Evolutionary conservation across 371 early-diverging fungal genomes (phyloP).

Genomic region (Rhizopus microsporus): DNA sequence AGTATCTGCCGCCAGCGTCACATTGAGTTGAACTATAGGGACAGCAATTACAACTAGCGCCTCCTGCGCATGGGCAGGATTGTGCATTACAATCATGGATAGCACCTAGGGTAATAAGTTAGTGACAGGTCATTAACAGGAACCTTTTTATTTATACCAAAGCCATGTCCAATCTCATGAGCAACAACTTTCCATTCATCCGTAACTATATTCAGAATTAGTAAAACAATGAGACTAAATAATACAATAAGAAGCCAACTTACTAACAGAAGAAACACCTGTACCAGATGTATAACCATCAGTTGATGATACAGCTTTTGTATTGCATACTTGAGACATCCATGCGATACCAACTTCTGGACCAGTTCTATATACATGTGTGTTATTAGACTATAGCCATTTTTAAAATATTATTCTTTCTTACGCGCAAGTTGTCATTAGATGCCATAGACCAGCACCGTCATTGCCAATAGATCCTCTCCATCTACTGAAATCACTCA

Average conservation of each 20-base stretch:
- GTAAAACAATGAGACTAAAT: not conserved
- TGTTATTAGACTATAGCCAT: not conserved
- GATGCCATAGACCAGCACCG: constrained; percentile 93
- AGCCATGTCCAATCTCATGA: constrained; percentile 93
- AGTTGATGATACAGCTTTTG: constrained; percentile 24
- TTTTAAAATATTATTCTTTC: constrained; percentile 7
- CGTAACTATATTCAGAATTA: constrained; percentile 42
- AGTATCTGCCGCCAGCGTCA: constrained; percentile 78
- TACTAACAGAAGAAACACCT: constrained; percentile 81
- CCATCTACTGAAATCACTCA: constrained; percentile 92
- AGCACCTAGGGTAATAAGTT: constrained; percentile 39
- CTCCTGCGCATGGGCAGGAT: constrained; percentile 60
- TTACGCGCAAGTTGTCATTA: constrained; percentile 87
- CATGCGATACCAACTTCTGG: constrained; percentile 94
- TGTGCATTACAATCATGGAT: constrained; percentile 70
- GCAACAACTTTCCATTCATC: constrained; percentile 96
- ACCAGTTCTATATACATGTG: constrained; percentile 57
- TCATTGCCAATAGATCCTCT: constrained; percentile 68
- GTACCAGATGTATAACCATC: constrained; percentile 76
- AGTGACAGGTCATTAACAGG: not conserved
- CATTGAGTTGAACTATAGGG: constrained; percentile 69
- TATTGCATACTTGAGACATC: constrained; percentile 78
- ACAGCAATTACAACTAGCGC: constrained; percentile 66
- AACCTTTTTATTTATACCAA: constrained; percentile 47
- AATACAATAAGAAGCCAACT: constrained; percentile 12